Conservation (phyloP, 352 stramenopile genomes). For the Phytophthora capsici region DNA sequence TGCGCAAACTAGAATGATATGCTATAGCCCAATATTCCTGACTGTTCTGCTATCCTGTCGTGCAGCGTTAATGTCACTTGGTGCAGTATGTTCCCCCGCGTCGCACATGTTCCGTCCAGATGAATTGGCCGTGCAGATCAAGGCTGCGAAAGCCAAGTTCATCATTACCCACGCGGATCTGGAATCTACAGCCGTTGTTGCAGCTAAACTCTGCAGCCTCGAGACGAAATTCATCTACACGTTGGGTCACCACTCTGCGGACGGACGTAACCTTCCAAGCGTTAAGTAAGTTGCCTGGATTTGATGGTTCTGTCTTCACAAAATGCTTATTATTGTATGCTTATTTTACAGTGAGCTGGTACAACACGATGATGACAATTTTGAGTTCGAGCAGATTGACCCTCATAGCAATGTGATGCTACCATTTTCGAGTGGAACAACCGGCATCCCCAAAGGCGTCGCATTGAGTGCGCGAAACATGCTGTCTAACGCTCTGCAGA, state of each 20-base stretch:
- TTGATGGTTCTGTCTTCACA: neutral
- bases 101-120: slow-evolving; percentile 59
- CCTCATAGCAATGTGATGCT: slow-evolving; percentile 63
- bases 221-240: slow-evolving; percentile 54
- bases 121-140: slow-evolving; percentile 60
- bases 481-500: slow-evolving; percentile 89
- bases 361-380: slow-evolving; percentile 39
- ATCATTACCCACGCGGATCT: slow-evolving; percentile 65
- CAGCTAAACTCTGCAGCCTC: slow-evolving; percentile 37
- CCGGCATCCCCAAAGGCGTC: slow-evolving; percentile 86
- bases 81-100: slow-evolving; percentile 60
- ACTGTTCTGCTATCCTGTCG: neutral
- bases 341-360: slow-evolving; percentile 43
- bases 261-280: slow-evolving; percentile 39
- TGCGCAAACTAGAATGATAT: neutral
- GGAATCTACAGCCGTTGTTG: slow-evolving; percentile 50
- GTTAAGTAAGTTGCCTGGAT: slow-evolving; percentile 47
- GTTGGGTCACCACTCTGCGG: slow-evolving; percentile 28
- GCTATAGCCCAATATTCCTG: slow-evolving; percentile 10
- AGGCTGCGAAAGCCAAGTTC: slow-evolving; percentile 50
- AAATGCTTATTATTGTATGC: slow-evolving; percentile 9
- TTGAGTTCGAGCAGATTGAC: slow-evolving; percentile 50
- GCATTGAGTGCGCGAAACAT: slow-evolving; percentile 91
- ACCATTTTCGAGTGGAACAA: slow-evolving; percentile 96
- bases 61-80: slow-evolving; percentile 54